These are phyloP conservation scores for Syzygium oleosum DNA, from an alignment of 345 rosid genomes.

Conservation along the genomic window DNA sequence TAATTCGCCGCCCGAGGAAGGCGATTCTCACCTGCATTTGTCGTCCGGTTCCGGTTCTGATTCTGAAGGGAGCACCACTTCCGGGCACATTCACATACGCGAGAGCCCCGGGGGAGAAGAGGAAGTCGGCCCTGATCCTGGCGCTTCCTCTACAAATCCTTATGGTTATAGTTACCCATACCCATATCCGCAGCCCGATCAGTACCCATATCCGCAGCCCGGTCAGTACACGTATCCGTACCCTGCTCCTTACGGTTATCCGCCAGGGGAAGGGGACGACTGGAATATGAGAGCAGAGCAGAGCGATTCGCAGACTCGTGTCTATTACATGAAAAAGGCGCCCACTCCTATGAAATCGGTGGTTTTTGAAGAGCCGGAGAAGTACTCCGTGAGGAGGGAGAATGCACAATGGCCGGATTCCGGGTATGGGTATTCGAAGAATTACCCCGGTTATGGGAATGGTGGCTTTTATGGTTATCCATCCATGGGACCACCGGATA, in stretches of 20 bases:
- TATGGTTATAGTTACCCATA: constrained; percentile 12
- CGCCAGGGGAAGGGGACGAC: constrained; percentile 34
- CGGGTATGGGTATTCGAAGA: constrained; percentile 28
- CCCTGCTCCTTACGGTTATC: not conserved
- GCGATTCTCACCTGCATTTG: constrained; percentile 50
- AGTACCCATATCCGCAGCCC: not conserved
- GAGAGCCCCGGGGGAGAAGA: constrained; percentile 15
- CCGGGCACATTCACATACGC: constrained; percentile 49
- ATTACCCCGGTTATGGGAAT: constrained; percentile 18
- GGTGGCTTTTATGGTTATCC: constrained; percentile 49
- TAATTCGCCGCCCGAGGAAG: constrained; percentile 7
- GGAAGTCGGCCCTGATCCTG: not conserved
- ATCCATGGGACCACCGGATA: constrained; percentile 23
- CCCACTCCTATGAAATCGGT: constrained; percentile 54
- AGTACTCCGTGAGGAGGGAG: constrained; percentile 15
- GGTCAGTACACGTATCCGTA: not conserved
- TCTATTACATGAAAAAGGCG: constrained; percentile 73
- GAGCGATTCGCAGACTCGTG: constrained; percentile 12
- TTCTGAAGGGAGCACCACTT: constrained; percentile 27
- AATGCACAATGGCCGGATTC: constrained; percentile 8
- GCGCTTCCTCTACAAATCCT: constrained; percentile 3
- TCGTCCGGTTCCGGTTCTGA: constrained; percentile 56
- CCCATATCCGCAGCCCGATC: constrained; percentile 5
- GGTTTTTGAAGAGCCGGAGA: constrained; percentile 59
- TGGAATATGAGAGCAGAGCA: constrained; percentile 17